phyloP scores from a whole-genome alignment of 768 basidiomycete species.

The Mycena capillaripes region DNA sequence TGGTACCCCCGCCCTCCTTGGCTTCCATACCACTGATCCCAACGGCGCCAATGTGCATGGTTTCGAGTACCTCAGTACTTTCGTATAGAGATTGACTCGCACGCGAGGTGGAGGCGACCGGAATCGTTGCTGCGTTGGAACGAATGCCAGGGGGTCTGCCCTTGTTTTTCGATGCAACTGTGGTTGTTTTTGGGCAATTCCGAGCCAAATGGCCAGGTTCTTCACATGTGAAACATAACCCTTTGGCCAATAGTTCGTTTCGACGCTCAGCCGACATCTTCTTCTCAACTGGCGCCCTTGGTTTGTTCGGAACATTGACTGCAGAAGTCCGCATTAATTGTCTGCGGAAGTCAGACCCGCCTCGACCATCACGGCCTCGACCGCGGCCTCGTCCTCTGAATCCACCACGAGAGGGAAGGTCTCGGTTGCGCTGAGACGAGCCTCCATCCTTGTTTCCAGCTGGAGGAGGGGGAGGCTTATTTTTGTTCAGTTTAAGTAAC shows the following conservation, averaged over 20 bases:
- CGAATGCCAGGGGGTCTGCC: not conserved
- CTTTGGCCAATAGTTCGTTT: not conserved
- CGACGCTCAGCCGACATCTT: not conserved
- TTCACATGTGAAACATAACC: not conserved
- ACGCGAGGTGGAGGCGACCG: not conserved
- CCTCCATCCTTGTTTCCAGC: not conserved
- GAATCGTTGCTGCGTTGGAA: not conserved
- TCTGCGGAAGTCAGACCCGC: not conserved
- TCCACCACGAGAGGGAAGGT: not conserved
- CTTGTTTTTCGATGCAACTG: not conserved
- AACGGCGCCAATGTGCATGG: not conserved
- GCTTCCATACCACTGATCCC: not conserved
- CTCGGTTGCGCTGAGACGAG: not conserved
- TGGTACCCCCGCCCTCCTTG: not conserved
- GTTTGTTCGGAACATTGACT: not conserved
- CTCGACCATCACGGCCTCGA: not conserved
- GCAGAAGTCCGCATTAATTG: not conserved
- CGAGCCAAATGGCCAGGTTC: not conserved
- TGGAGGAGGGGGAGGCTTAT: not conserved
- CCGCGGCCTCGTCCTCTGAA: not conserved
- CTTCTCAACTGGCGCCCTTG: not conserved
- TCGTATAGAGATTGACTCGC: not conserved
- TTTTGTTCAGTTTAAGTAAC: not conserved
- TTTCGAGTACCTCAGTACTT: not conserved
- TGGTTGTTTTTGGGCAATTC: not conserved